Base-by-base conservation (phyloP, 2,329 filamentous ascomycete genomes). In the Pestalotiopsis sp. region DNA sequence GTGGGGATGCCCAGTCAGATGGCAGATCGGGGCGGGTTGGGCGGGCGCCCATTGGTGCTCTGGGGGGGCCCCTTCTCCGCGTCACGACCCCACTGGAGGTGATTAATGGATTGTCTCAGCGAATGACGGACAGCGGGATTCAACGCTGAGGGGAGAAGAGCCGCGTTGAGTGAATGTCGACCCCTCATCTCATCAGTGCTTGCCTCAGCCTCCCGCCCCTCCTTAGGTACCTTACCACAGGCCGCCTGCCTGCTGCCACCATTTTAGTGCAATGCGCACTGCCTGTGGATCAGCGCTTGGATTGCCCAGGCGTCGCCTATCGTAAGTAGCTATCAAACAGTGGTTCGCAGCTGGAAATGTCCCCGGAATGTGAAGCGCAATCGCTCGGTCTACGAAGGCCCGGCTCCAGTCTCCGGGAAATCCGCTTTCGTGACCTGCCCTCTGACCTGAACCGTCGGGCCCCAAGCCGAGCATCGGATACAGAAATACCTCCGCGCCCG, bases 391-490 rank as follows among this genome's bases (percentile, higher is more conserved):
- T 31, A 20, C 58, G 13, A 60, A 60, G 64, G 52, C 36, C 64
- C 52, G 52, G n/a, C 23, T 41, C 56, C 38, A 12, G 36, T 36
- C 39, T 36, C 64, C 45, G 45, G 64, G 67, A 68, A 39, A 12
- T 64, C 61, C 39, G 56, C 23, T 62, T 27, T 23, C 6, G 20
- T 52, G 14, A 49, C 36, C 64, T 31, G 58, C 59, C 52, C 14
- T 52, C 45, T n/a, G 45, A 52, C 45, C 45, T 52, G 36, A 20
- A 38, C 64, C 25, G 31, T 45, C 38, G 25, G 17, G 38, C 39
- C 62, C 58, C 38, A 66, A 62, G 66, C 68, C 68, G 68, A 68
- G 66, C 27, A 63, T 68, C 68, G 68, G 68, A 63, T 66, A 36
- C 68, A 70, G 41, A 68, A 58, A 49, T 63, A 70, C 58, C 62